These are phyloP conservation scores for Pseudogymnoascus sp. DNA, from an alignment of 2,329 filamentous ascomycete species.

Conservation along the genomic window DNA sequence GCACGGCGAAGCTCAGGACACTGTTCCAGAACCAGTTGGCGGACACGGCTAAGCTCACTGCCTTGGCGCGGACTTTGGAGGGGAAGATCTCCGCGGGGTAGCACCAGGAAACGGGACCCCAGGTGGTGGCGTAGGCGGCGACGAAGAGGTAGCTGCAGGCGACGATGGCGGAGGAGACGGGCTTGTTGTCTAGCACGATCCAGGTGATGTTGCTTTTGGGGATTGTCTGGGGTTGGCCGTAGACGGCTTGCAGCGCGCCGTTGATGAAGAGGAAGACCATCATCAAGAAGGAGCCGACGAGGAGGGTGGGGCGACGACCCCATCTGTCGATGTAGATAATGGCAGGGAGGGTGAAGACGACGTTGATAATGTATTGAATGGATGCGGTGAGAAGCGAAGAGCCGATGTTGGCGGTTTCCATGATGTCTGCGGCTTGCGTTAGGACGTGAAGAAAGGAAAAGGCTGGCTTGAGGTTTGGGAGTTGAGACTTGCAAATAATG, in stretches of 20 bases:
- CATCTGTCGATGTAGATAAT: slow-evolving; percentile 67
- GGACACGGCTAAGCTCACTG: slow-evolving; percentile 64
- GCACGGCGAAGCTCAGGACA: slow-evolving; percentile 45
- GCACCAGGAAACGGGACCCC: slow-evolving; percentile 40
- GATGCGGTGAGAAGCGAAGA: slow-evolving; percentile 55
- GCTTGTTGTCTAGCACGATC: slow-evolving; percentile 43
- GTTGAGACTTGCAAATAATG: slow-evolving; percentile 38
- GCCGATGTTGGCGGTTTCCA: slow-evolving; percentile 54
- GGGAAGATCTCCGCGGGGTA: slow-evolving; percentile 63
- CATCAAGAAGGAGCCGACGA: slow-evolving; percentile 59
- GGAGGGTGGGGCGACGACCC: slow-evolving; percentile 60
- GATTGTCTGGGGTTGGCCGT: slow-evolving; percentile 42
- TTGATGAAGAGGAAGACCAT: slow-evolving; percentile 52
- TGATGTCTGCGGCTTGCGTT: slow-evolving; percentile 40
- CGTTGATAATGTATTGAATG: slow-evolving; percentile 72
- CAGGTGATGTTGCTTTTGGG: slow-evolving; percentile 43
- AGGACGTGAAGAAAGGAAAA: no score
- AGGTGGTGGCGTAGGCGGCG: slow-evolving; percentile 56
- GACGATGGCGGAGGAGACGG: slow-evolving; percentile 54
- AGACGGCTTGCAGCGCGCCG: slow-evolving; percentile 52
- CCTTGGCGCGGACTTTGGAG: slow-evolving; percentile 61
- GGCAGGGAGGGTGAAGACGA: slow-evolving; percentile 67
- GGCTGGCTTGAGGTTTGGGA: no score
- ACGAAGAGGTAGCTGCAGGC: slow-evolving; percentile 68
- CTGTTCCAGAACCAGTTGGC: slow-evolving; percentile 74